Conservation (phyloP, 139 green algal genomes). For the Volvox africanus region DNA sequence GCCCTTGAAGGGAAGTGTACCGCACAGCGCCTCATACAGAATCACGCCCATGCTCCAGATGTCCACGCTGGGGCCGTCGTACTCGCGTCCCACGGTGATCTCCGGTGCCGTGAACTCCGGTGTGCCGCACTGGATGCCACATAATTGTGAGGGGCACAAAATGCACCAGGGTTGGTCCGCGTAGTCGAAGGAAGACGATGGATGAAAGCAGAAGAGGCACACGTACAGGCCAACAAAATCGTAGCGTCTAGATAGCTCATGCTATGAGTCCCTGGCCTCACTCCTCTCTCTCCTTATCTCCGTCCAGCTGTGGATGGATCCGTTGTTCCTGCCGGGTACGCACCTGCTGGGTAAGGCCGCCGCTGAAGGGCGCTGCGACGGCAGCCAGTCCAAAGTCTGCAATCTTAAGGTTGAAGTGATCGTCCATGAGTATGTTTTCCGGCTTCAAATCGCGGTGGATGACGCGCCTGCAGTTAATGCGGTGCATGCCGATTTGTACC, state of each 20-base stretch:
- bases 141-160: no score
- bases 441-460: constrained; percentile 86
- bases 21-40: constrained; percentile 73
- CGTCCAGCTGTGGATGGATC: no score
- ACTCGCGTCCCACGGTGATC: constrained; percentile 65
- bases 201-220: no score
- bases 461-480: constrained; percentile 61
- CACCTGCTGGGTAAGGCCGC: constrained; percentile 53
- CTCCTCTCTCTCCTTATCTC: not conserved
- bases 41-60: constrained; percentile 79
- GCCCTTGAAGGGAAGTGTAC: constrained; percentile 69
- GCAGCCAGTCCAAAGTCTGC: constrained; percentile 82
- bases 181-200: no score
- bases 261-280: not conserved
- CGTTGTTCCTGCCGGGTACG: not conserved
- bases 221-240: no score
- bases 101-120: constrained; percentile 81
- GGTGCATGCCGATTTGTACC: no score
- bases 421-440: constrained; percentile 87
- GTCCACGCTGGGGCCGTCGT: constrained; percentile 61
- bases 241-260: not conserved
- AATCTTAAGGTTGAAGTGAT: constrained; percentile 73
- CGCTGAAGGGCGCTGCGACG: constrained; percentile 70
- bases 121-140: constrained; percentile 61
- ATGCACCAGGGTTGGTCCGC: no score